These are phyloP conservation scores for Schoenoplectus triqueter DNA, from an alignment of 202 grass and related monocot species.

Conservation along the genomic window DNA sequence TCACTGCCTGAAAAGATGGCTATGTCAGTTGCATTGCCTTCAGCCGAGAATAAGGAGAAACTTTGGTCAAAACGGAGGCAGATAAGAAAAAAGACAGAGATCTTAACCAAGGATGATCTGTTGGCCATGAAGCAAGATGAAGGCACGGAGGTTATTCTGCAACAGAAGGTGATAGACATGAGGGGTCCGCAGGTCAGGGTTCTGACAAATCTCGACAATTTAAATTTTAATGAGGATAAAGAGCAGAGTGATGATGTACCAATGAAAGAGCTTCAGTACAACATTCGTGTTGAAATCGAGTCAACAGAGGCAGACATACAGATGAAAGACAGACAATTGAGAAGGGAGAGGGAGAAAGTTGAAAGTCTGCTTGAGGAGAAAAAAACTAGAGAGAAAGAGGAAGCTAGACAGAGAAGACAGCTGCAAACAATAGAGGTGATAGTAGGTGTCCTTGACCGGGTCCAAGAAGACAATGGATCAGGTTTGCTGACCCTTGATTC, in stretches of 20 bases:
- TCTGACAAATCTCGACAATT: conserved; percentile 63
- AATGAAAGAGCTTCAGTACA: conserved; percentile 89
- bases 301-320: conserved; percentile 79
- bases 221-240: conserved; percentile 71
- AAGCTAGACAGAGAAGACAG: conserved; percentile 60
- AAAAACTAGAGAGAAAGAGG: conserved; percentile 68
- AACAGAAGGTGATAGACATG: conserved; percentile 89
- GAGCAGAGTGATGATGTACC: conserved; percentile 71
- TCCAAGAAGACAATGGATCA: conserved; percentile 57
- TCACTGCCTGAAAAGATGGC: conserved; percentile 50
- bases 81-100: conserved; percentile 48
- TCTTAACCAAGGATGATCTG: conserved; percentile 74
- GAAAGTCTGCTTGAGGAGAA: conserved; percentile 73
- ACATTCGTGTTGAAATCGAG: conserved; percentile 77
- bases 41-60: conserved; percentile 54
- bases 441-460: conserved; percentile 57
- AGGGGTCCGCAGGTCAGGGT: conserved; percentile 79
- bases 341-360: conserved; percentile 72
- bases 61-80: conserved; percentile 76
- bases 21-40: not conserved
- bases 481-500: conserved; percentile 68
- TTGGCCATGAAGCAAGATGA: conserved; percentile 74
- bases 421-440: conserved; percentile 75
- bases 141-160: conserved; percentile 44
- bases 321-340: conserved; percentile 69